Percentiles rank a stretch among this genome's conserved stretches.
phyloP scores from a whole-genome alignment of 73 alveolate species.

The Loxodes magnus region DNA sequence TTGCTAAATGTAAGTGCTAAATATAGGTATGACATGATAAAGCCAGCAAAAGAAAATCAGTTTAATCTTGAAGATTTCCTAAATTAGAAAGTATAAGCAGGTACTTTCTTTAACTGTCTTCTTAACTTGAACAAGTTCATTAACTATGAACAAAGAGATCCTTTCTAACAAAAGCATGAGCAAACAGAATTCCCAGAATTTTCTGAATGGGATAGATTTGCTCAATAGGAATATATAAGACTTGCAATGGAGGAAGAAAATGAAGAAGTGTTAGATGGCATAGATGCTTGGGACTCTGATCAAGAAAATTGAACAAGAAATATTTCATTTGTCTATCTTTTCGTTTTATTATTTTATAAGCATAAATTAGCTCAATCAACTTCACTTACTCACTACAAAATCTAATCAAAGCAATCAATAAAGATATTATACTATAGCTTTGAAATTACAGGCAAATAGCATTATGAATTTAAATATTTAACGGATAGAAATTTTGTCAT shows the following conservation, averaged over 20 bases:
- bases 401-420: too few species aligned
- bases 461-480: too few species aligned
- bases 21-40: slow-evolving; percentile 73
- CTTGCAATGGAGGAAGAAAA: slow-evolving; percentile 97
- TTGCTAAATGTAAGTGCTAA: too few species aligned
- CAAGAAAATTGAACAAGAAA: slow-evolving; percentile 27
- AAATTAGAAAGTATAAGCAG: slow-evolving; percentile 51
- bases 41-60: slow-evolving; percentile 76
- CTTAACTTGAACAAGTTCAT: slow-evolving; percentile 54
- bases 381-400: too few species aligned
- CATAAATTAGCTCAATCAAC: too few species aligned
- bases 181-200: slow-evolving; percentile 80
- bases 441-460: too few species aligned
- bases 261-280: slow-evolving; percentile 60
- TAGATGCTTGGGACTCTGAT: slow-evolving; percentile 56
- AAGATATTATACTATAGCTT: too few species aligned
- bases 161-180: slow-evolving; percentile 52
- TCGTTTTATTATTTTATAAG: too few species aligned
- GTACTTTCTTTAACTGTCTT: slow-evolving; percentile 85
- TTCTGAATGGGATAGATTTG: slow-evolving; percentile 98
- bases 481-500: too few species aligned
- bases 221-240: slow-evolving; percentile 83
- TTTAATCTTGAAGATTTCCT: slow-evolving; percentile 73
- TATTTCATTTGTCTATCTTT: too few species aligned
- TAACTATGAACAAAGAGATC: slow-evolving; percentile 64